Percentiles rank a stretch among this genome's conserved stretches.
Evolutionary conservation across 164 flowering plant genomes (phyloP).

Genomic region (Liquidambar formosana): DNA sequence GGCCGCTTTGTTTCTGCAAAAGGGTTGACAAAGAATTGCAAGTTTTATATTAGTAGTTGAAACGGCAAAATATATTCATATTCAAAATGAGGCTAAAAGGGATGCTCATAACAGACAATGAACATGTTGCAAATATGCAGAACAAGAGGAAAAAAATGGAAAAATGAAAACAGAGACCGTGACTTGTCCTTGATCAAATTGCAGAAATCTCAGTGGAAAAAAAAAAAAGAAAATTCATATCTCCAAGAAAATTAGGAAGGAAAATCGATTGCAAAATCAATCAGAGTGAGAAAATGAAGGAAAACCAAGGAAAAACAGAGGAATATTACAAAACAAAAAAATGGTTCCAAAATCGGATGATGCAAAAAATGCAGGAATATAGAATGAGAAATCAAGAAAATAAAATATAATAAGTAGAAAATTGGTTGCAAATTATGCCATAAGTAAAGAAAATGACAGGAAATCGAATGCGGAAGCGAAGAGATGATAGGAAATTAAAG

Average conservation of each 20-base stretch:
- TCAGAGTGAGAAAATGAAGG: neutral
- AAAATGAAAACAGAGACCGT: conserved; percentile 3
- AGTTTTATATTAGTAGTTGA: neutral
- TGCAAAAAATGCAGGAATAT: too few species aligned
- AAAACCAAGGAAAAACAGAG: too few species aligned
- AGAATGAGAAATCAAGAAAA: too few species aligned
- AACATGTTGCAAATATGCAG: neutral
- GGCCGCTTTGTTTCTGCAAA: conserved; percentile 90
- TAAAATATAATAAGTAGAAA: neutral
- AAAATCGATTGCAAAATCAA: neutral
- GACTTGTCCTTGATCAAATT: conserved; percentile 11
- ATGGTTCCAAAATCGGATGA: too few species aligned
- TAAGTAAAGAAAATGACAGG: too few species aligned
- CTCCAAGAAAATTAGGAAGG: too few species aligned
- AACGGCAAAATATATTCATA: neutral
- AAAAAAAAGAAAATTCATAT: neutral
- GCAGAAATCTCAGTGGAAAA: neutral
- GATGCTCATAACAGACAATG: too few species aligned
- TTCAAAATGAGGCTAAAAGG: neutral
- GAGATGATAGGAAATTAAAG: neutral
- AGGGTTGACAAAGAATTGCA: neutral
- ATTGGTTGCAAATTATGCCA: neutral
- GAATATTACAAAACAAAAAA: too few species aligned
- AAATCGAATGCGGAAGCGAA: neutral
- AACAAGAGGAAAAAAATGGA: neutral